Evolutionary conservation across 306 rosid genomes (phyloP).

Genomic region (Castanea sativa): DNA sequence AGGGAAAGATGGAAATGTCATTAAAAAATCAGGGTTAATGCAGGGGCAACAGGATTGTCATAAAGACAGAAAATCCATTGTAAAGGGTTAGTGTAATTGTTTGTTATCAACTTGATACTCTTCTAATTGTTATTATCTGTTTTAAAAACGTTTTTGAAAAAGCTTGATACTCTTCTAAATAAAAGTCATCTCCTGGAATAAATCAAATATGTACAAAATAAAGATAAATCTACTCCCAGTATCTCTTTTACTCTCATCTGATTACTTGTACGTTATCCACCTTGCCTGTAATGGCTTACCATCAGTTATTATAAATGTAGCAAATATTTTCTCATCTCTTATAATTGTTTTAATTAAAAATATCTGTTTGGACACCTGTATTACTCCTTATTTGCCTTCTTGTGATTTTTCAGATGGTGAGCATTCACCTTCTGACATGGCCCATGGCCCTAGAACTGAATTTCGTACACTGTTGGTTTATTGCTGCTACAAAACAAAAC

Average conservation of each 20-base stretch:
- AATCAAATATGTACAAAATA: neutral
- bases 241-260: neutral
- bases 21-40: conserved; percentile 31
- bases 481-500: neutral
- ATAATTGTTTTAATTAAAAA: neutral
- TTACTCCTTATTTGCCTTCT: neutral
- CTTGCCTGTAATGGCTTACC: neutral
- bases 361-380: neutral
- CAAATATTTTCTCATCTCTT: neutral
- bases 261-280: neutral
- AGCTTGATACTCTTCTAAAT: neutral
- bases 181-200: neutral
- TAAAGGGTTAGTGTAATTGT: conserved; percentile 41
- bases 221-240: neutral
- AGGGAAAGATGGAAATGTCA: conserved; percentile 17
- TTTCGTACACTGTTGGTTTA: neutral
- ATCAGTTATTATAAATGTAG: neutral
- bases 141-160: too few relatives aligned
- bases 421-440: neutral
- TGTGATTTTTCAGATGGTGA: neutral
- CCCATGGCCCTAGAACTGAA: neutral
- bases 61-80: conserved; percentile 26
- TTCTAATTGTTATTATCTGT: neutral
- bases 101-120: neutral
- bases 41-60: conserved; percentile 26